Percentiles rank a stretch among this genome's conserved stretches.
phyloP scores from a whole-genome alignment of 768 basidiomycete genomes.

The Termitomyces sp. region DNA sequence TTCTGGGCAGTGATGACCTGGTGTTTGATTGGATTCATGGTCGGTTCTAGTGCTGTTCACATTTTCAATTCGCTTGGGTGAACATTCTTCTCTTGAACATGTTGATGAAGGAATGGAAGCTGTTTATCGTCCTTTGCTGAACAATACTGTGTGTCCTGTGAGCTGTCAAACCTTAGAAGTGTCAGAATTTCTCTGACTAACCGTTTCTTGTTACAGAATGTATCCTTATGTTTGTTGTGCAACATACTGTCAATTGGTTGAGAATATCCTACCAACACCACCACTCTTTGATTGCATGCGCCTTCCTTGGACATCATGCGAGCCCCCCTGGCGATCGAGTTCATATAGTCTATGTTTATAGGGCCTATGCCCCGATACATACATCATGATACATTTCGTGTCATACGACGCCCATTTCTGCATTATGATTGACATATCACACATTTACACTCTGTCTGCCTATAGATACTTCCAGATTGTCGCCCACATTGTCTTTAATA shows the following conservation, averaged over 20 bases:
- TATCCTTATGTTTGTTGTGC: not conserved
- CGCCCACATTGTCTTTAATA: not conserved
- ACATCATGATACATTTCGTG: not conserved
- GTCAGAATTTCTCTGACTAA: not conserved
- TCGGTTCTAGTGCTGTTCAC: constrained; percentile 13
- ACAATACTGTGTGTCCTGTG: not conserved
- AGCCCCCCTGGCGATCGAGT: not conserved
- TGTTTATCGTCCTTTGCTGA: not conserved
- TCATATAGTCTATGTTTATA: not conserved
- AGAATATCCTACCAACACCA: not conserved
- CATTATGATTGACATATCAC: not conserved
- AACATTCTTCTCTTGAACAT: not conserved
- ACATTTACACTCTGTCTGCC: not conserved
- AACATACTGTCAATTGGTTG: not conserved
- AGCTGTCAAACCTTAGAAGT: not conserved
- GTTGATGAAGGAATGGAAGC: not conserved
- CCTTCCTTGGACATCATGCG: not conserved
- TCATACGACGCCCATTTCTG: not conserved
- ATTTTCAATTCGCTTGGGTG: not conserved
- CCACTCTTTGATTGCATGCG: too few relatives aligned
- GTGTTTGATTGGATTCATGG: constrained; percentile 18
- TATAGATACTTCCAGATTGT: not conserved
- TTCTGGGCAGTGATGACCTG: constrained; percentile 8
- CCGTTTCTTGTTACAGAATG: not conserved
- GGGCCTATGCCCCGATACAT: too few relatives aligned